Evolutionary conservation across 371 early-diverging fungal species (phyloP).

Genomic region (Rhizopus arrhizus): DNA sequence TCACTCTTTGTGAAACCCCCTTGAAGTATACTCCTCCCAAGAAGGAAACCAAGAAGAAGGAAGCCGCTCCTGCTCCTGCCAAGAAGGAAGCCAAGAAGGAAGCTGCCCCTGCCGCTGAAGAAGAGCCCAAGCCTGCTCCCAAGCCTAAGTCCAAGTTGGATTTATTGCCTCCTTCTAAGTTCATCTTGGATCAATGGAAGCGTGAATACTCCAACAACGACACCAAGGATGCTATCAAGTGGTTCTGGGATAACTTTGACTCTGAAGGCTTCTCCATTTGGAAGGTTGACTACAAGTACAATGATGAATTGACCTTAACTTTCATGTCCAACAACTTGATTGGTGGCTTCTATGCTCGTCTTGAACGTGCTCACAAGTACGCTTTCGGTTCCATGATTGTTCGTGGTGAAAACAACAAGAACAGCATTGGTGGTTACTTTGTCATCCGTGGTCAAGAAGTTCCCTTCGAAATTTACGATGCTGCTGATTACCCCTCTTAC

Average conservation of each 20-base stretch:
- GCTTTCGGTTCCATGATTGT: slow-evolving; percentile 90
- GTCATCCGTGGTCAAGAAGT: slow-evolving; percentile 90
- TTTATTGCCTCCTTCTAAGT: slow-evolving; percentile 80
- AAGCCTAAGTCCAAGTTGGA: slow-evolving; percentile 93
- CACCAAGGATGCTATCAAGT: slow-evolving; percentile 85
- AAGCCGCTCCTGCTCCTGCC: slow-evolving; percentile 45
- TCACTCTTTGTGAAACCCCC: slow-evolving; percentile 42
- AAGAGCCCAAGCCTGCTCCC: slow-evolving; percentile 69
- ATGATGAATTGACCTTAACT: slow-evolving; percentile 79
- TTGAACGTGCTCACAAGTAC: slow-evolving; percentile 93
- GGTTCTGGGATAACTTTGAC: slow-evolving; percentile 93
- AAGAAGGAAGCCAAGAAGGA: slow-evolving; percentile 56
- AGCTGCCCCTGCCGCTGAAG: slow-evolving; percentile 56
- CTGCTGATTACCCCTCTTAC: slow-evolving; percentile 90
- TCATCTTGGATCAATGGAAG: slow-evolving; percentile 93
- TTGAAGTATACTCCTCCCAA: slow-evolving; percentile 45
- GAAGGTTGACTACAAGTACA: slow-evolving; percentile 93
- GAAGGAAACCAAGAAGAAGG: slow-evolving; percentile 61
- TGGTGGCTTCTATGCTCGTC: slow-evolving; percentile 92
- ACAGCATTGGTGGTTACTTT: slow-evolving; percentile 92
- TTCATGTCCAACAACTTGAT: slow-evolving; percentile 94
- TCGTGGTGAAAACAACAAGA: slow-evolving; percentile 86
- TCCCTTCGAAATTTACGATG: slow-evolving; percentile 83
- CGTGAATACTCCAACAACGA: slow-evolving; percentile 96
- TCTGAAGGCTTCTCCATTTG: slow-evolving; percentile 86